A percentile compares a stretch with the other conserved stretches of the same genome.
These are phyloP conservation scores for Polyporus tsugae DNA, from an alignment of 1,284 basidiomycete genomes.

Conservation along the genomic window DNA sequence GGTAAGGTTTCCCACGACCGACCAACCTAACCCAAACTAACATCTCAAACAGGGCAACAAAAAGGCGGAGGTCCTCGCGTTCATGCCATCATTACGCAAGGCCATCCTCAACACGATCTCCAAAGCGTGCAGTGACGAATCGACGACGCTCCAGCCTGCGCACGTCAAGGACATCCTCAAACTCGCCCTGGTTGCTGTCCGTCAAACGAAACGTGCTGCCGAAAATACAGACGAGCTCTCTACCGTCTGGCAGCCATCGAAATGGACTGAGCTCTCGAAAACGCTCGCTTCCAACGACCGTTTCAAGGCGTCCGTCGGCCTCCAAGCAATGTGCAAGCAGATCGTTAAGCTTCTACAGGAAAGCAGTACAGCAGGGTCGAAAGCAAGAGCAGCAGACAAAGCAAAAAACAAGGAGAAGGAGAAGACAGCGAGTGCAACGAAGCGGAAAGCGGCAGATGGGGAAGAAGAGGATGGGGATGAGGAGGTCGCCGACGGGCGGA, in stretches of 20 bases:
- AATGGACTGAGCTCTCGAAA: conserved; percentile 49
- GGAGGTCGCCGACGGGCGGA: conserved; percentile 41
- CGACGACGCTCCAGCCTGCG: conserved; percentile 59
- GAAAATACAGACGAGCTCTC: conserved; percentile 39
- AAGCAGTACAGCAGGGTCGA: conserved; percentile 19
- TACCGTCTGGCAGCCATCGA: conserved; percentile 53
- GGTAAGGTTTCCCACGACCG: conserved; percentile 45
- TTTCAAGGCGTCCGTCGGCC: conserved; percentile 53
- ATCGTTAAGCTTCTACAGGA: conserved; percentile 42
- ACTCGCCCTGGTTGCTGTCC: conserved; percentile 69
- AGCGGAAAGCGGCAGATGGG: conserved; percentile 38
- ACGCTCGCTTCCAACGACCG: conserved; percentile 50
- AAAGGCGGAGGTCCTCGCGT: conserved; percentile 44
- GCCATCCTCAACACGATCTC: conserved; percentile 60
- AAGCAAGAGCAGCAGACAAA: conserved; percentile 17
- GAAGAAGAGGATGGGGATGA: conserved; percentile 40
- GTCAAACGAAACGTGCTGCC: conserved; percentile 64
- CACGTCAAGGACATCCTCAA: conserved; percentile 87
- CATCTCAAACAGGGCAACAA: conserved; percentile 23
- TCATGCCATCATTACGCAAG: conserved; percentile 61
- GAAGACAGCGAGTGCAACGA: conserved; percentile 21
- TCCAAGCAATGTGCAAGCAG: conserved; percentile 61
- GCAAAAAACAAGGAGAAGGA: conserved; percentile 19
- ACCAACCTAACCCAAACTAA: conserved; percentile 1
- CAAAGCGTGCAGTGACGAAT: conserved; percentile 58